phyloP scores from a whole-genome alignment of 2,329 filamentous ascomycete species.

The Xylariomycetidae sp. region DNA sequence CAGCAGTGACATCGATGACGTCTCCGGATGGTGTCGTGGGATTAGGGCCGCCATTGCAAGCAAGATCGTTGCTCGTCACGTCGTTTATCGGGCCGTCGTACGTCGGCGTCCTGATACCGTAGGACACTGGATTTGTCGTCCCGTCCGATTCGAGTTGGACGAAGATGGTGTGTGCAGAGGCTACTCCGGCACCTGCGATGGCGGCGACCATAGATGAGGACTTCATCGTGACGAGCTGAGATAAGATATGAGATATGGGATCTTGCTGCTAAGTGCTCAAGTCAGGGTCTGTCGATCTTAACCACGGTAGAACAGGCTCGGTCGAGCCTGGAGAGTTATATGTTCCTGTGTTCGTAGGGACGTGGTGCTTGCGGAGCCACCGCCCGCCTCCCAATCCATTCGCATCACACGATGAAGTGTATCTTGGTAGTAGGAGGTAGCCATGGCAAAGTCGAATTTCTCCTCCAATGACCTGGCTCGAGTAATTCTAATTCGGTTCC shows the following conservation, averaged over 20 bases:
- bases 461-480: constrained; percentile 7
- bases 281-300: too few species aligned
- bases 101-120: constrained; percentile 47
- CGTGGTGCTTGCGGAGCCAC: not conserved
- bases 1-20: constrained; percentile 49
- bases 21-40: constrained; percentile 44
- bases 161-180: constrained; percentile 24
- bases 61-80: constrained; percentile 50
- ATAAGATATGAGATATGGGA: too few species aligned
- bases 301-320: too few species aligned
- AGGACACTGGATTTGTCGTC: constrained; percentile 39
- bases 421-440: not conserved
- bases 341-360: not conserved
- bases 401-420: not conserved
- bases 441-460: constrained; percentile 3
- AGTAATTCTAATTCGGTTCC: constrained; percentile 4
- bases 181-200: constrained; percentile 9
- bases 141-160: constrained; percentile 35
- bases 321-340: too few species aligned
- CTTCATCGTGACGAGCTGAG: not conserved
- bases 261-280: too few species aligned
- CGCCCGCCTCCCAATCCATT: not conserved
- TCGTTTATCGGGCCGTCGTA: constrained; percentile 55
- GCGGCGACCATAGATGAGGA: not conserved
- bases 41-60: constrained; percentile 55